Evolutionary conservation across 345 rosid species (phyloP).

Genomic region (Salix caprea): DNA sequence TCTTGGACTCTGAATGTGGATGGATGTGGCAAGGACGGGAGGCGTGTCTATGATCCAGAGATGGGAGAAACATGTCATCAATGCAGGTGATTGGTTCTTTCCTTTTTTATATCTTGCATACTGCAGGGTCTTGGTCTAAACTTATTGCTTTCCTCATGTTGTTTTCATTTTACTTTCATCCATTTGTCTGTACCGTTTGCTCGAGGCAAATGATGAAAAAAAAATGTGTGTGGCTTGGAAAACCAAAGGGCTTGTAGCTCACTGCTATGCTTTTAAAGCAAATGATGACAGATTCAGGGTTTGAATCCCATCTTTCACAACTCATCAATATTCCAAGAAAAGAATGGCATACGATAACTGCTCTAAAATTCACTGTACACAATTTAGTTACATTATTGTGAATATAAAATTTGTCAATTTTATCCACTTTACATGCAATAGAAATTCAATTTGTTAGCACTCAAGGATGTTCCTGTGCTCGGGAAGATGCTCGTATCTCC

Average conservation of each 20-base stretch:
- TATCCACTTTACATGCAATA: background rate
- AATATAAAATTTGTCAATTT: background rate
- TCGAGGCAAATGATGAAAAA: too few species aligned
- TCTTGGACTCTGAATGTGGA: conserved; percentile 20
- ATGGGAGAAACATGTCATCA: conserved; percentile 36
- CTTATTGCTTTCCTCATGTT: background rate
- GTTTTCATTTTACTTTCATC: background rate
- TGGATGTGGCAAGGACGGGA: conserved; percentile 24
- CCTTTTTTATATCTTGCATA: background rate
- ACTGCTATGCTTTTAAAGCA: too few species aligned
- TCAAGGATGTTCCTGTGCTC: background rate
- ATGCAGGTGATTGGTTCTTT: conserved; percentile 26
- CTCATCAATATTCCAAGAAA: too few species aligned
- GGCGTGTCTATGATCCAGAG: conserved; percentile 27
- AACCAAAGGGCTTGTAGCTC: too few species aligned
- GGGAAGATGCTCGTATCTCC: background rate
- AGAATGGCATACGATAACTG: too few species aligned
- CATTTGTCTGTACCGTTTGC: too few species aligned
- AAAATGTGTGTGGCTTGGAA: too few species aligned
- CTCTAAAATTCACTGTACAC: too few species aligned
- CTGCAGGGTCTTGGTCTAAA: background rate
- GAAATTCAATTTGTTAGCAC: background rate
- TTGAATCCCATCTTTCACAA: too few species aligned
- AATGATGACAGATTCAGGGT: too few species aligned
- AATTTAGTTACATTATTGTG: too few species aligned